Percentiles rank a stretch among this genome's conserved stretches.
These are phyloP conservation scores for Cladosporium austrohemisphaericum DNA, from an alignment of 2,329 filamentous ascomycete genomes.

Conservation along the genomic window DNA sequence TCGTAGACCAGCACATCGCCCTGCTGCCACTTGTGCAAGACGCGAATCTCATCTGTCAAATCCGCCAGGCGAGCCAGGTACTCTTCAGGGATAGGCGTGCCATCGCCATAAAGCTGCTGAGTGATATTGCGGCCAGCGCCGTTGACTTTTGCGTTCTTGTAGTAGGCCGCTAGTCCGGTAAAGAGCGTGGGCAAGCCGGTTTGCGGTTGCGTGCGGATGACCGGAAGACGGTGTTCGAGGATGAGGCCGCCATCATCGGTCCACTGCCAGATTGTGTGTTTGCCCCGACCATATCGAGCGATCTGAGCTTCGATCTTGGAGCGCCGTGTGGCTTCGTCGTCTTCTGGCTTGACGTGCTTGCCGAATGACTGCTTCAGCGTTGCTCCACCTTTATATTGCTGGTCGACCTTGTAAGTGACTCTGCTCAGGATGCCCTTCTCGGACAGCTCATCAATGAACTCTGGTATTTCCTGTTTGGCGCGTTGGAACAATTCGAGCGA, in stretches of 20 bases:
- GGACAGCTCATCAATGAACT: constrained; percentile 43
- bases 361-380: constrained; percentile 48
- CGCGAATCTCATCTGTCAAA: constrained; percentile 49
- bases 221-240: constrained; percentile 46
- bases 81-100: constrained; percentile 45
- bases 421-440: constrained; percentile 45
- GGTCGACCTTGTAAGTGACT: constrained; percentile 42
- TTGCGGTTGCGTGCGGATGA: constrained; percentile 45
- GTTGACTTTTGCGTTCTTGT: constrained; percentile 35
- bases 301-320: constrained; percentile 51
- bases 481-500: constrained; percentile 47
- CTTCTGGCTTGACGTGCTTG: constrained; percentile 44
- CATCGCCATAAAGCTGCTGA: constrained; percentile 45
- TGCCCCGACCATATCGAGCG: constrained; percentile 42
- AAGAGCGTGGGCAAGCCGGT: constrained; percentile 47
- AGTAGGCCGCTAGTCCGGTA: constrained; percentile 46
- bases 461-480: constrained; percentile 45
- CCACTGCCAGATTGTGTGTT: constrained; percentile 50
- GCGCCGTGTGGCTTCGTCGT: constrained; percentile 40
- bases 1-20: constrained; percentile 50
- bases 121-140: constrained; percentile 33
- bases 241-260: constrained; percentile 39
- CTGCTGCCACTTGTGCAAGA: constrained; percentile 47
- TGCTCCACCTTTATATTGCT: constrained; percentile 46
- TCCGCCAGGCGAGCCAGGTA: constrained; percentile 41